A percentile compares a stretch with the other conserved stretches of the same genome.
These are phyloP conservation scores for Maudiozyma barnettii DNA, from an alignment of 805 yeast genomes.

Conservation along the genomic window DNA sequence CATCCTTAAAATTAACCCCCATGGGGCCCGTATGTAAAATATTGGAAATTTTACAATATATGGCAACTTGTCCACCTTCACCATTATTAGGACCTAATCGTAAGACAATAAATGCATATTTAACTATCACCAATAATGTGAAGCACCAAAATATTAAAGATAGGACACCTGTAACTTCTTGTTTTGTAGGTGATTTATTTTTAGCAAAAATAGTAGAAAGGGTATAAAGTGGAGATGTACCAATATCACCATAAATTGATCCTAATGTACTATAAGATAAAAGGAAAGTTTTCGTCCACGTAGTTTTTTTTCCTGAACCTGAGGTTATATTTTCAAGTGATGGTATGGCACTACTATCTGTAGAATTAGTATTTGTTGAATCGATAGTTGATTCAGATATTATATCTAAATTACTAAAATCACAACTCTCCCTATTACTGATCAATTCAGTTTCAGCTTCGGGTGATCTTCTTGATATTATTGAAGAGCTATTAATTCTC, in stretches of 20 bases:
- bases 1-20: background rate
- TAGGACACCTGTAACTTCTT: background rate
- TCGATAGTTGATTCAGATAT: background rate
- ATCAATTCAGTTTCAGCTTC: background rate
- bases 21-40: background rate
- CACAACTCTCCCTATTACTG: background rate
- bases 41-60: background rate
- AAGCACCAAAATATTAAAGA: constrained; percentile 1
- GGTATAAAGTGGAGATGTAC: background rate
- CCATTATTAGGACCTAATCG: background rate
- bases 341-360: background rate
- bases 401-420: background rate
- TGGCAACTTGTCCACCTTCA: constrained; percentile 1
- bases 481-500: background rate
- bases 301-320: background rate
- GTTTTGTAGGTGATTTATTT: background rate
- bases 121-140: background rate
- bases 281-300: background rate
- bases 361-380: background rate
- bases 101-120: background rate
- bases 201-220: background rate
- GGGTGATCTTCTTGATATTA: background rate
- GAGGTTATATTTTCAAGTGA: background rate
- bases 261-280: background rate
- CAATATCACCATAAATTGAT: background rate